phyloP scores from a whole-genome alignment of 2,329 filamentous ascomycete species.

The Monosporascus sp. region DNA sequence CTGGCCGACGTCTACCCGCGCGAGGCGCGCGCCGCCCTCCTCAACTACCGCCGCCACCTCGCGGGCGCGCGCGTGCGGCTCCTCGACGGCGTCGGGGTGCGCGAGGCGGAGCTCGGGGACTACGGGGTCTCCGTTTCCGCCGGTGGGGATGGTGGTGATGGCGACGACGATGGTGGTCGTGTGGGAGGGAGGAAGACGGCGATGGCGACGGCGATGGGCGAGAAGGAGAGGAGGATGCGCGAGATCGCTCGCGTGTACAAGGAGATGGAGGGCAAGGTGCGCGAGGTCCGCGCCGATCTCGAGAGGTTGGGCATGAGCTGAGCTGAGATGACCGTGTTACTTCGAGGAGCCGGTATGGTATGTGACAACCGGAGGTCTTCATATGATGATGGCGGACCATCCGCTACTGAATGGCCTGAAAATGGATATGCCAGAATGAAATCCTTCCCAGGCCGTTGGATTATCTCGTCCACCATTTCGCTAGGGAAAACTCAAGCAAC shows the following conservation, averaged over 20 bases:
- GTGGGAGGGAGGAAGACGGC: background rate
- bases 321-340: slow-evolving; percentile 4
- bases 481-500: no score
- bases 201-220: slow-evolving; percentile 22
- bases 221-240: slow-evolving; percentile 40
- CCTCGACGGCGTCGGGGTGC: slow-evolving; percentile 36
- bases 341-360: background rate
- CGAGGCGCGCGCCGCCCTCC: slow-evolving; percentile 33
- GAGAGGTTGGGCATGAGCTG: slow-evolving; percentile 19
- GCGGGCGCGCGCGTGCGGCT: slow-evolving; percentile 42
- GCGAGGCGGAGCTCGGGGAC: slow-evolving; percentile 39
- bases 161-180: slow-evolving; percentile 15
- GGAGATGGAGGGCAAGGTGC: slow-evolving; percentile 45
- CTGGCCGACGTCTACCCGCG: slow-evolving; percentile 38
- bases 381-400: no score
- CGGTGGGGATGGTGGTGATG: no score
- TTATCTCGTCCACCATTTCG: no score
- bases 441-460: no score
- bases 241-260: slow-evolving; percentile 49
- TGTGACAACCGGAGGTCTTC: no score
- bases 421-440: no score
- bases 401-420: no score
- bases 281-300: slow-evolving; percentile 46
- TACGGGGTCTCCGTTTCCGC: slow-evolving; percentile 38
- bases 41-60: slow-evolving; percentile 44